phyloP scores from a whole-genome alignment of 208 protist genomes.

The Acanthamoeba healyi region DNA sequence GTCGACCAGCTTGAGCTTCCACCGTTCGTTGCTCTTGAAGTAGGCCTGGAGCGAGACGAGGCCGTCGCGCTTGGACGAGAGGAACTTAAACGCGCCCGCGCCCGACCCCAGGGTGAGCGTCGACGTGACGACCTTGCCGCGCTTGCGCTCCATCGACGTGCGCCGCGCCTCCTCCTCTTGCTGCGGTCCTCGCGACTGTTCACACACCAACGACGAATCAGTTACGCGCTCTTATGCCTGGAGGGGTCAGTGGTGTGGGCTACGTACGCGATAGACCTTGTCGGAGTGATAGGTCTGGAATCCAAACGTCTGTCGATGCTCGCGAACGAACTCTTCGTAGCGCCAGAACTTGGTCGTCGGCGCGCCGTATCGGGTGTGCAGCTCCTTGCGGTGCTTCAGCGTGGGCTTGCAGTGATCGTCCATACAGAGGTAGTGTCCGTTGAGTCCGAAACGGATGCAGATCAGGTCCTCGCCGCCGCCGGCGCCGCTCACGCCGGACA shows the following conservation, averaged over 20 bases:
- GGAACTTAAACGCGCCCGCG: background rate
- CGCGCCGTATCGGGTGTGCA: background rate
- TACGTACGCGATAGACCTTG: background rate
- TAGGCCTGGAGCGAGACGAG: background rate
- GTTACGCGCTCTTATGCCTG: background rate
- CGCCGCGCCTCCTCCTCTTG: background rate
- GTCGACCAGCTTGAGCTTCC: constrained; percentile 42
- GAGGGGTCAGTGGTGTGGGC: too few relatives aligned
- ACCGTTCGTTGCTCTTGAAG: constrained; percentile 38
- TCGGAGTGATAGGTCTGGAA: background rate
- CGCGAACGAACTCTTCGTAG: background rate
- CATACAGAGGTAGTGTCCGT: constrained; percentile 43
- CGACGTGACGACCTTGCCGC: background rate
- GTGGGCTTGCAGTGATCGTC: constrained; percentile 8
- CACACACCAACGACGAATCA: background rate
- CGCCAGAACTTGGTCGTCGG: constrained; percentile 6
- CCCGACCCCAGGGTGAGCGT: background rate
- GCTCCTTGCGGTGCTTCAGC: constrained; percentile 1
- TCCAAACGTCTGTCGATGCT: background rate
- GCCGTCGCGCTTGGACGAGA: constrained; percentile 22
- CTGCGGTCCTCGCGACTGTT: background rate
- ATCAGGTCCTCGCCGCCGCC: background rate
- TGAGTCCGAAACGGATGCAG: constrained; percentile 24
- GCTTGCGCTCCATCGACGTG: constrained; percentile 1
- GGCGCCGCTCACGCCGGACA: background rate